Base-by-base conservation (phyloP, 108 stramenopile species). In the Skeletonema potamos region DNA sequence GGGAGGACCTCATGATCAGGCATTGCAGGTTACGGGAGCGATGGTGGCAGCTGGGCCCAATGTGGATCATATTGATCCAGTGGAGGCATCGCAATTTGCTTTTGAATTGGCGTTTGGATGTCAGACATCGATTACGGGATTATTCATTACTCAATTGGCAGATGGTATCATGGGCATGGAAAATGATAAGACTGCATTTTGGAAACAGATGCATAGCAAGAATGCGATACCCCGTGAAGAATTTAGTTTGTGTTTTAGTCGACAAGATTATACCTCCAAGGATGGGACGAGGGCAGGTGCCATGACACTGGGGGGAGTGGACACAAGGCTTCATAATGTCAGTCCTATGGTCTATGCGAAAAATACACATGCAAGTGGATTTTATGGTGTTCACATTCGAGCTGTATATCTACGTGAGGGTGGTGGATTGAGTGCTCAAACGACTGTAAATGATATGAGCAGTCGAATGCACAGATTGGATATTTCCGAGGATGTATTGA, bases 121-220 rank as follows among this genome's bases (percentile, higher is more conserved):
- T 76, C 97, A 97, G 73, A 84, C 77, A 27, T 73, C 70, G 17
- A 80, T 97, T 33, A 97, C 96, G 0, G 97, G 97, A 3, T 81
- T 99, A 27, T 99, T 99, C 83, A 82, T 86, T 55, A 97, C 96
- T 6, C 98, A 99, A 70, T 79, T 97, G 18, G 98, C 95, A 27
- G 95, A 97, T 72, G 98, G 98, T 1, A 99, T 99, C 72, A 96
- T 98, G 96, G 93, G 93, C 6, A 90, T 94, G 89, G 89, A 85
- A 56, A 82, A 84, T 57, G 77, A 77, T 2, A 26, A 71, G 10
- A 66, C 65, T 8, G 36, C 86, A 3, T 89, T 86, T 79, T 90
- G 87, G 87, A 68, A 75, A 26, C 93, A 94, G 81, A 84, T 91
- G 89, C 76, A 81, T 39, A n/a, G 55, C 8, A 72, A 64, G 18